Percentiles rank a stretch among this genome's conserved stretches.
phyloP scores from a whole-genome alignment of 129 eudicot species.

The Chrysanthemum seticuspe region DNA sequence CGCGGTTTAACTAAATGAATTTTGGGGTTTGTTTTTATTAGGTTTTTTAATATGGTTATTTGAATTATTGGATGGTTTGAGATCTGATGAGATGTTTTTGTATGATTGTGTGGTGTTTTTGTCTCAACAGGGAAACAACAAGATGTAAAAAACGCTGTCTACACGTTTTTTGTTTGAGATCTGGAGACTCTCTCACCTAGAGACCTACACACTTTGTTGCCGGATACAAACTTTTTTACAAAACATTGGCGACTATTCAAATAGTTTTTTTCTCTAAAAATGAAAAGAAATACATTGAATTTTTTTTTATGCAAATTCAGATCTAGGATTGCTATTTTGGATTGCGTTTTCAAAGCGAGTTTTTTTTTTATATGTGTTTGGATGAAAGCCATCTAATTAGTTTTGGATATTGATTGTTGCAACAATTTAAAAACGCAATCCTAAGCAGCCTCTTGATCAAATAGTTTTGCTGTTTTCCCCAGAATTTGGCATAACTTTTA shows the following conservation, averaged over 20 bases:
- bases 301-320: neutral
- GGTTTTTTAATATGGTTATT: neutral
- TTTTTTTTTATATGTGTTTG: no score
- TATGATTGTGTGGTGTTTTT: conserved; percentile 45
- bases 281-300: neutral
- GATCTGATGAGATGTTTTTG: conserved; percentile 66
- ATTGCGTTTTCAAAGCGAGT: no score
- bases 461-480: no score
- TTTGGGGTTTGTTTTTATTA: conserved; percentile 9
- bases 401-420: no score
- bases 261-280: neutral
- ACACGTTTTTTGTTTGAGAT: conserved; percentile 45
- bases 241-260: conserved; percentile 3
- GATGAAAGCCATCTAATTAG: no score
- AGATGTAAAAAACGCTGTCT: conserved; percentile 35
- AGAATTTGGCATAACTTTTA: conserved; percentile 3
- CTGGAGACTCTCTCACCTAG: conserved; percentile 21
- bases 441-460: no score
- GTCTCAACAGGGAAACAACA: conserved; percentile 81
- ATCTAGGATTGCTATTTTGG: no score
- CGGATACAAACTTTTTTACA: neutral
- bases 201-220: conserved; percentile 36
- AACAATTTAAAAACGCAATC: no score
- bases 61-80: conserved; percentile 26
- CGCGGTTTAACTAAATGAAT: neutral